phyloP scores from a whole-genome alignment of 1,284 basidiomycete genomes.

The Ustilago nuda region DNA sequence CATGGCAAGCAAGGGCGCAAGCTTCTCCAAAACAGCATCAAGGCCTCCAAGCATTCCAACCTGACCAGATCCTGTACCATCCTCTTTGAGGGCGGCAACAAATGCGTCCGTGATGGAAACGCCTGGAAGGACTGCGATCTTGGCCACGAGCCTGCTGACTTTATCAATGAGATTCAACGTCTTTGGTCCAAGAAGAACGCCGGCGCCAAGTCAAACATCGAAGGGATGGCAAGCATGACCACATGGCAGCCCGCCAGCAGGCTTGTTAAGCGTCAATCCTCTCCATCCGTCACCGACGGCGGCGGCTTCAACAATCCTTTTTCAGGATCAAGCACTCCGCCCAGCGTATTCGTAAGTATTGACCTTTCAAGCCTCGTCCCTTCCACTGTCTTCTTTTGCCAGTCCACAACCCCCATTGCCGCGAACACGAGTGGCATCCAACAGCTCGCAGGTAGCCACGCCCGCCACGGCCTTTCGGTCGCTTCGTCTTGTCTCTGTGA shows the following conservation, averaged over 20 bases:
- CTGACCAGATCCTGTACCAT: slow-evolving; percentile 52
- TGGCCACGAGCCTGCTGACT: slow-evolving; percentile 54
- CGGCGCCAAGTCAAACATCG: slow-evolving; percentile 1
- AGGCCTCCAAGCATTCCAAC: slow-evolving; percentile 26
- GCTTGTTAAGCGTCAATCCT: slow-evolving; percentile 33
- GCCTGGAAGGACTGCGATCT: slow-evolving; percentile 59
- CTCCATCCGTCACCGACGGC: slow-evolving; percentile 20
- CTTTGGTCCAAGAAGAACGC: slow-evolving; percentile 40
- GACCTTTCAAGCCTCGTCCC: background rate
- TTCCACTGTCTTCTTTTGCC: too few species aligned
- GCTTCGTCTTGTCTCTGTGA: background rate
- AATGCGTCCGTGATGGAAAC: slow-evolving; percentile 54
- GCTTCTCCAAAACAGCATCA: slow-evolving; percentile 46
- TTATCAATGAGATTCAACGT: slow-evolving; percentile 55
- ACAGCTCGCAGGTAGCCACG: background rate
- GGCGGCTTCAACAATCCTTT: slow-evolving; percentile 23
- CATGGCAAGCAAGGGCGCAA: slow-evolving; percentile 46
- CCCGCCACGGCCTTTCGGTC: background rate
- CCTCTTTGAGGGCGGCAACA: slow-evolving; percentile 49
- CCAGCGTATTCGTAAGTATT: slow-evolving; percentile 62
- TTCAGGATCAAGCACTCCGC: slow-evolving; percentile 44
- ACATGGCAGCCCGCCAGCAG: slow-evolving; percentile 3
- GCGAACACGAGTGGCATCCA: background rate
- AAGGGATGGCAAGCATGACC: slow-evolving; percentile 5
- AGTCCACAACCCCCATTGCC: background rate